Conservation (phyloP, 805 yeast species). For the Candida endomychidarum region DNA sequence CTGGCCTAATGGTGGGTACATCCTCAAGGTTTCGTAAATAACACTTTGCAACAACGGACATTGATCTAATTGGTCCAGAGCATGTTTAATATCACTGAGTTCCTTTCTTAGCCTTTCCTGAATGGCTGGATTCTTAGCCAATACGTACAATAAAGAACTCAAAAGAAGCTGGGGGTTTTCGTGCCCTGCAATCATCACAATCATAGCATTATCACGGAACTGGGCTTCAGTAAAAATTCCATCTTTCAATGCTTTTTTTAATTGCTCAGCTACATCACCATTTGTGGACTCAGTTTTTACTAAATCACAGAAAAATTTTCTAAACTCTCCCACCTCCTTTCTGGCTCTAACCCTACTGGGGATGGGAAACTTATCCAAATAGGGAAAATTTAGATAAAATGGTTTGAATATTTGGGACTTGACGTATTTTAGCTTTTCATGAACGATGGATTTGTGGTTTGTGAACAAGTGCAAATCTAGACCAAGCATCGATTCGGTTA, state of each 20-base stretch:
- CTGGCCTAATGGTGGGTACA: conserved; percentile 57
- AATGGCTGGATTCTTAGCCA: conserved; percentile 41
- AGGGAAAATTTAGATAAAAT: conserved; percentile 54
- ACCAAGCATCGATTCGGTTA: conserved; percentile 52
- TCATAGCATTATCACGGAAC: conserved; percentile 53
- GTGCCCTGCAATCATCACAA: conserved; percentile 60
- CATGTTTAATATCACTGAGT: neutral
- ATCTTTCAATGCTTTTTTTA: conserved; percentile 38
- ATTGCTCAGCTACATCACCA: conserved; percentile 40
- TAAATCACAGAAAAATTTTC: conserved; percentile 32
- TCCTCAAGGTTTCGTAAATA: conserved; percentile 48
- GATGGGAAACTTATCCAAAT: conserved; percentile 49
- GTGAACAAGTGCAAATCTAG: conserved; percentile 44
- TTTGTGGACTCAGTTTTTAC: conserved; percentile 28
- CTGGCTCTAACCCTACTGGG: conserved; percentile 47
- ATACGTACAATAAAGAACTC: conserved; percentile 45
- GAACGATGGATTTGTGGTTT: conserved; percentile 30
- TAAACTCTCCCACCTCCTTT: conserved; percentile 41
- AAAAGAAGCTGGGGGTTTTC: conserved; percentile 59
- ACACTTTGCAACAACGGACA: conserved; percentile 32
- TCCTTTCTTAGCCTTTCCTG: conserved; percentile 32
- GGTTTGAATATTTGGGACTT: conserved; percentile 57
- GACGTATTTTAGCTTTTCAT: conserved; percentile 39
- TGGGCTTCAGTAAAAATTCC: conserved; percentile 45
- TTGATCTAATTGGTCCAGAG: conserved; percentile 2